phyloP scores from a whole-genome alignment of 192 early-diverging fungal genomes.

The Paraglomus brasilianum region DNA sequence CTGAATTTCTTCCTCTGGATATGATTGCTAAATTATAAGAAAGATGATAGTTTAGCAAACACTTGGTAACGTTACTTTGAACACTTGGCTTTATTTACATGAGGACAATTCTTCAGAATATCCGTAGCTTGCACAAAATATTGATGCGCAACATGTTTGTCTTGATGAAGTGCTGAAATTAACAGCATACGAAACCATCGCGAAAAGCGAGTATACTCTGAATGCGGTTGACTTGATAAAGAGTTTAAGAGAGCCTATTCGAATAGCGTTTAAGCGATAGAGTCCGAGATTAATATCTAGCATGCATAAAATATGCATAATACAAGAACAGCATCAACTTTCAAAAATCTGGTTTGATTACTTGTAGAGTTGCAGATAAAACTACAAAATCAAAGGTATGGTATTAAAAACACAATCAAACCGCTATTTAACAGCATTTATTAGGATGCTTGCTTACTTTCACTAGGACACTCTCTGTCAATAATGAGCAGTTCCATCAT shows the following conservation, averaged over 20 bases:
- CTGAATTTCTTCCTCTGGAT: conserved; percentile 34
- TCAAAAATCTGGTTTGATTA: neutral
- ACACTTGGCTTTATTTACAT: conserved; percentile 5
- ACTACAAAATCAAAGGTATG: neutral
- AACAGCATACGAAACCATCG: conserved; percentile 33
- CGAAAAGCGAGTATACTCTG: conserved; percentile 28
- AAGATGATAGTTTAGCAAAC: neutral
- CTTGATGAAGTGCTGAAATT: conserved; percentile 17
- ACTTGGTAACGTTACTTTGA: neutral
- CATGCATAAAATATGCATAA: too few species aligned
- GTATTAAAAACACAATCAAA: neutral
- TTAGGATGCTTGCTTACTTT: conserved; percentile 7
- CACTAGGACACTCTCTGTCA: conserved; percentile 27
- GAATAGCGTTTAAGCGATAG: too few species aligned
- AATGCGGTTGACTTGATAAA: conserved; percentile 11
- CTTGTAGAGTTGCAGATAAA: conserved; percentile 19
- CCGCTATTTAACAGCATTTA: too few species aligned
- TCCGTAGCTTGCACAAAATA: conserved; percentile 28
- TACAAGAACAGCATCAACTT: too few species aligned
- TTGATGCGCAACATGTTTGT: conserved; percentile 13
- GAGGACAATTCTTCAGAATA: conserved; percentile 22
- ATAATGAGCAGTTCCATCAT: conserved; percentile 30
- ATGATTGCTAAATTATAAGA: conserved; percentile 8
- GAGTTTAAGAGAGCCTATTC: conserved; percentile 26
- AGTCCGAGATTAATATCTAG: too few species aligned